phyloP scores from a whole-genome alignment of 1,139 yeast genomes.

The Lodderomyces jiufengensis region DNA sequence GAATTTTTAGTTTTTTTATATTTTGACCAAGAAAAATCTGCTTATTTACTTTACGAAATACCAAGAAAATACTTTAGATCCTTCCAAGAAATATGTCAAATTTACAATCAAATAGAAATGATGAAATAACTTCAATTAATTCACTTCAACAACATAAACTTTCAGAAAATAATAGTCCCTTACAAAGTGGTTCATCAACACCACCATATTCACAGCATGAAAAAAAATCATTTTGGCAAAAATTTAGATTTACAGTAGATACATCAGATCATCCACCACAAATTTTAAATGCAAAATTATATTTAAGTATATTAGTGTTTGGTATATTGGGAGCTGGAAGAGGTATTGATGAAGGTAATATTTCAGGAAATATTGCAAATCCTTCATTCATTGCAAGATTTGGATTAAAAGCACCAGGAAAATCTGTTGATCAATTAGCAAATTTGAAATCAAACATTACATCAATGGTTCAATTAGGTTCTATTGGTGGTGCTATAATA shows the following conservation, averaged over 20 bases:
- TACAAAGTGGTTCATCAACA: too few species aligned
- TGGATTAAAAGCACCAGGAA: slow-evolving; percentile 42
- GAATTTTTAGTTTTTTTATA: too few species aligned
- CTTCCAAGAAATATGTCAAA: too few species aligned
- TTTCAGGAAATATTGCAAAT: slow-evolving; percentile 14
- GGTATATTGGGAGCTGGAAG: slow-evolving; percentile 59
- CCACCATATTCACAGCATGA: too few species aligned
- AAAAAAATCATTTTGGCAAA: not conserved
- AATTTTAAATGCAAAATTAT: slow-evolving; percentile 46
- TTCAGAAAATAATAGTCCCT: too few species aligned
- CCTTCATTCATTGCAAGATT: slow-evolving; percentile 39
- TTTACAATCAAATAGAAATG: too few species aligned
- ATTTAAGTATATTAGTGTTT: slow-evolving; percentile 47
- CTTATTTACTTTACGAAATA: too few species aligned
- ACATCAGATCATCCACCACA: slow-evolving; percentile 41
- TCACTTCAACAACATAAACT: too few species aligned
- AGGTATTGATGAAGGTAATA: slow-evolving; percentile 58
- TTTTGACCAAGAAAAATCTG: too few species aligned
- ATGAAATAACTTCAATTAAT: too few species aligned
- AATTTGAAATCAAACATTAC: slow-evolving; percentile 52
- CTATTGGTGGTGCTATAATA: slow-evolving; percentile 53
- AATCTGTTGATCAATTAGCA: slow-evolving; percentile 36
- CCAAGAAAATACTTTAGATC: too few species aligned
- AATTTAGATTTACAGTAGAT: slow-evolving; percentile 4
- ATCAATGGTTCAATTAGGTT: slow-evolving; percentile 61